These are phyloP conservation scores for Argentina anserina DNA, from an alignment of 306 rosid genomes.

Conservation along the genomic window DNA sequence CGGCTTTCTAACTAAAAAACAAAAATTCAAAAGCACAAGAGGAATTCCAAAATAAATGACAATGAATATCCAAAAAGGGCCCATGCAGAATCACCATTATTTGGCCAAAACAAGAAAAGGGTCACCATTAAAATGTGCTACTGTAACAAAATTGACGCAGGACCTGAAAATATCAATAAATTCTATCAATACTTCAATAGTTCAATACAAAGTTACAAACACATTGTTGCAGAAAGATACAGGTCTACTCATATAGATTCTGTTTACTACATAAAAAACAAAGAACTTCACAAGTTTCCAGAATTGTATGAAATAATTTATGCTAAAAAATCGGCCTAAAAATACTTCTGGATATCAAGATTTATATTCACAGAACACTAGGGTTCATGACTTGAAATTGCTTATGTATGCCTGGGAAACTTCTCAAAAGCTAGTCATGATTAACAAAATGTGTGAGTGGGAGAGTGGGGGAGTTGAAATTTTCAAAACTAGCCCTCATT, in stretches of 20 bases:
- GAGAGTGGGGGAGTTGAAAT: neutral
- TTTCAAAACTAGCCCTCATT: neutral
- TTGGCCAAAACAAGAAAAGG: neutral
- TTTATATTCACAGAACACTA: neutral
- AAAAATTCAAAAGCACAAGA: neutral
- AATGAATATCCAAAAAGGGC: slow-evolving; percentile 8
- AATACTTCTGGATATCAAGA: neutral
- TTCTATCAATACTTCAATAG: slow-evolving; percentile 14
- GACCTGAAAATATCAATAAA: slow-evolving; percentile 20
- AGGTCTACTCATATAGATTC: slow-evolving; percentile 15
- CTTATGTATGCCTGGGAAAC: neutral
- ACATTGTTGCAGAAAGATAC: slow-evolving; percentile 19
- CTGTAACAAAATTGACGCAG: neutral
- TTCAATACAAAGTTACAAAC: neutral
- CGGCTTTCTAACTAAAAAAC: neutral
- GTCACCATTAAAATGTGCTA: slow-evolving; percentile 13
- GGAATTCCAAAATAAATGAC: neutral
- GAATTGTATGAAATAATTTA: neutral
- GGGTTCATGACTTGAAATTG: neutral
- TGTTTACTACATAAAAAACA: neutral
- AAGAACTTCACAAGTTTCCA: neutral
- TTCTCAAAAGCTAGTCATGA: neutral
- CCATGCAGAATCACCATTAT: neutral
- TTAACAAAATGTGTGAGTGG: neutral
- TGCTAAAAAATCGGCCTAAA: neutral